These are phyloP conservation scores for Phyllosticta paracitricarpa DNA, from an alignment of 2,329 filamentous ascomycete genomes.

Conservation along the genomic window DNA sequence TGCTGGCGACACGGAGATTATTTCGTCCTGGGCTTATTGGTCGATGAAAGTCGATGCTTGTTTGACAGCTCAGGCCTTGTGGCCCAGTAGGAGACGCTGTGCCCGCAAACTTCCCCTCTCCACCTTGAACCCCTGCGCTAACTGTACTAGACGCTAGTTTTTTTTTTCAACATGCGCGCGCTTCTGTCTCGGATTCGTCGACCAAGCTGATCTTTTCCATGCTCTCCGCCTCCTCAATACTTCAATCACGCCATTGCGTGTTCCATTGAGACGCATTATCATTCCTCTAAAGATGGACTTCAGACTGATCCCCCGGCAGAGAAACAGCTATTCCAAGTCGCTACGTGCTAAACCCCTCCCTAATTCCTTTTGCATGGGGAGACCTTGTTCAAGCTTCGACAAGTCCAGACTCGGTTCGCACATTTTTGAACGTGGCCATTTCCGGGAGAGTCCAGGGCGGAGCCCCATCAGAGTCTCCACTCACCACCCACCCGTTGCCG, in stretches of 20 bases:
- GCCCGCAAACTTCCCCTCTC: neutral
- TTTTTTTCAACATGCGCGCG: neutral
- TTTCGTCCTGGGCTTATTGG: neutral
- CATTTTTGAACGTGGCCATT: neutral
- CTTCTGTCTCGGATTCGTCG: neutral
- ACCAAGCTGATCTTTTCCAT: neutral
- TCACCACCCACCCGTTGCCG: neutral
- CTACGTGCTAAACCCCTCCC: neutral
- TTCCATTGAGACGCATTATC: neutral
- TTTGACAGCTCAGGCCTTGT: neutral
- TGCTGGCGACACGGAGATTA: neutral
- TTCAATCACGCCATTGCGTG: neutral
- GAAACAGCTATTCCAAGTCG: neutral
- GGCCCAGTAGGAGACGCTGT: neutral
- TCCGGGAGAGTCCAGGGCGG: too few relatives aligned
- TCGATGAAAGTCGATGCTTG: neutral
- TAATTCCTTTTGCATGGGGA: neutral
- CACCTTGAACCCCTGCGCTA: neutral
- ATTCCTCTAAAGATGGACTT: neutral
- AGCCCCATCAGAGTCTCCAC: neutral
- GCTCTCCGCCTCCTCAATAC: neutral
- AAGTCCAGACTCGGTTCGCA: neutral
- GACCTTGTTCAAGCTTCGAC: neutral
- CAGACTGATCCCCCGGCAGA: neutral
- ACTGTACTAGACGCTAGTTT: neutral